These are phyloP conservation scores for Wickerhamomyces kurtzmanii DNA, from an alignment of 805 yeast genomes.

Conservation along the genomic window DNA sequence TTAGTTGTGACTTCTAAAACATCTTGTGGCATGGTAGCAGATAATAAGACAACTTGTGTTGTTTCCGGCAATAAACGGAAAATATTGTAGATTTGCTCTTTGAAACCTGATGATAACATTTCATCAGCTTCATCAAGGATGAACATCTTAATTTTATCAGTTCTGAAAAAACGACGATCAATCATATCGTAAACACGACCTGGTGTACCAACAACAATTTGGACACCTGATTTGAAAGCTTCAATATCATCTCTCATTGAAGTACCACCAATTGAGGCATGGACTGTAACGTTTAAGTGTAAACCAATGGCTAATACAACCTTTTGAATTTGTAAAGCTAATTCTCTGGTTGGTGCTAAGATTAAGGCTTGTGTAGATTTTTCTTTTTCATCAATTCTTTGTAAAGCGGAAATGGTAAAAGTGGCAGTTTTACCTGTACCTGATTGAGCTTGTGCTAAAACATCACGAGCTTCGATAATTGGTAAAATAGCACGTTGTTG, in stretches of 20 bases:
- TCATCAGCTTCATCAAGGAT: constrained; percentile 98
- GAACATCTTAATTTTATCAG: constrained; percentile 85
- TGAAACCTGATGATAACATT: constrained; percentile 86
- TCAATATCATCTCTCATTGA: constrained; percentile 80
- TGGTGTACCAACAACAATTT: constrained; percentile 95
- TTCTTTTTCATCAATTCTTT: constrained; percentile 62
- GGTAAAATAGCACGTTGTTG: constrained; percentile 97
- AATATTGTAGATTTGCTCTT: constrained; percentile 91
- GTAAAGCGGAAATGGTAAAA: constrained; percentile 76
- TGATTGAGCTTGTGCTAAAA: constrained; percentile 97
- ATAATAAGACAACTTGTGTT: constrained; percentile 89
- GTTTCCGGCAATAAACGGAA: constrained; percentile 80
- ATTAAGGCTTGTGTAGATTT: constrained; percentile 87
- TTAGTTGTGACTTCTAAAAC: constrained; percentile 85
- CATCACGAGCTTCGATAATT: constrained; percentile 90
- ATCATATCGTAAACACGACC: constrained; percentile 97
- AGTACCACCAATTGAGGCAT: constrained; percentile 98
- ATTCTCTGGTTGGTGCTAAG: constrained; percentile 95
- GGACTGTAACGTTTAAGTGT: constrained; percentile 84
- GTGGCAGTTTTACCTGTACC: constrained; percentile 99
- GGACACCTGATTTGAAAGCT: constrained; percentile 78
- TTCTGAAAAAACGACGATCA: constrained; percentile 74
- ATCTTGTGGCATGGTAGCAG: constrained; percentile 92
- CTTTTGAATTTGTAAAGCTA: constrained; percentile 92
- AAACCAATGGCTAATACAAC: constrained; percentile 86